Evolutionary conservation across 2,329 filamentous ascomycete species (phyloP), one percentile per base, ranked within the genome.

Genomic region (Canariomyces notabilis): DNA sequence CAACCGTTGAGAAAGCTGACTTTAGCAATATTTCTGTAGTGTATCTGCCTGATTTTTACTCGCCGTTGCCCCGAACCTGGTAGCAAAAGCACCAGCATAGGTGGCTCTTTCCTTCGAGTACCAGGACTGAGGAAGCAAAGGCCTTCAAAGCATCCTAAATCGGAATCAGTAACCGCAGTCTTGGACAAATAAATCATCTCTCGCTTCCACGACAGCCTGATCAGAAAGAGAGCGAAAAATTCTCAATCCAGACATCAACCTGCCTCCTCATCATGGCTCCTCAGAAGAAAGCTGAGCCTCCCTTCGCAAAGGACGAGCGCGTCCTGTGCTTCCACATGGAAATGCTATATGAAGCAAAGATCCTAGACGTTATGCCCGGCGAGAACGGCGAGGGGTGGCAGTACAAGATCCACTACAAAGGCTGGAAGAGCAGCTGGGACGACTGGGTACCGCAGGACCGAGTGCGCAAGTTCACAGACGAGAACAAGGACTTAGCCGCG

Each of bases 381-480:
- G 83, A 86, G 67, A 83, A 82, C 64, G 84, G 70, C 16, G 71
- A 83, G 51, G 81, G 85, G 26, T 89, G 82, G 63, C 82, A 89
- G 64, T 98, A 95, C 72, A 87, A 87, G 62, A 87, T 98, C 45
- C 93, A 98, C 69, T 98, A 98, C 74, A 97, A 97, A 69, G 93
- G 93, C 61, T 98, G 93, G 93, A 98, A 98, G 75, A 90, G 91
- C 67, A 96, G 89, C 77, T 98, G 93, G 93, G 93, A 98, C 71
- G 93, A 98, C 71, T 97, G 91, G 91, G 93, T 97, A 36, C 81
- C 87, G 18, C 83, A 89, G 67, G 91, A 97, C 65, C 87, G 93
- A 56, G 84, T 98, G 51, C 85, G 90, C 62, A 96, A 96, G 70
- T 85, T 91, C 64, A 95, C 84, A 42, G 89, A 95, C 46, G 93